Conservation (phyloP, 345 rosid species). For the Hypericum androsaemum region DNA sequence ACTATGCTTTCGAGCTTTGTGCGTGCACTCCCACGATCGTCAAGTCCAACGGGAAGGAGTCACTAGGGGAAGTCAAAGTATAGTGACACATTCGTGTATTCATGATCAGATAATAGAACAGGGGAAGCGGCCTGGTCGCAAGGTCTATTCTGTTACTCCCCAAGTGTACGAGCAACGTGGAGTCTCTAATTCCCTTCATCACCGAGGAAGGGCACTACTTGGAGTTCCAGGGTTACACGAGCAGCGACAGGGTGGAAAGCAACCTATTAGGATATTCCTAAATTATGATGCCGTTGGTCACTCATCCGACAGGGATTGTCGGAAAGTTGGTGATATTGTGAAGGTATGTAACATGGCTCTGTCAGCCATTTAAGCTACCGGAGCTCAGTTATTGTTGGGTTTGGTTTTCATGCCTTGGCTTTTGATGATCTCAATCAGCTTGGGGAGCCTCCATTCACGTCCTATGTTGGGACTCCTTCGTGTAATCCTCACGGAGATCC, state of each 20-base stretch:
- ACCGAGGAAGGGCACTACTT: constrained; percentile 70
- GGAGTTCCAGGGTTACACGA: constrained; percentile 24
- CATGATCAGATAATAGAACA: constrained; percentile 88
- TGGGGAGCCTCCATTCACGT: constrained; percentile 73
- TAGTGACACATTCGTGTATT: constrained; percentile 78
- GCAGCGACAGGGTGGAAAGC: constrained; percentile 48
- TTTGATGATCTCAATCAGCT: constrained; percentile 37
- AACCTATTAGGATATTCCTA: constrained; percentile 83
- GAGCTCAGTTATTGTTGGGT: neutral
- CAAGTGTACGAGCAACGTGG: constrained; percentile 63
- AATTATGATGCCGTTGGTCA: constrained; percentile 99
- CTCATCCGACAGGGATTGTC: constrained; percentile 83
- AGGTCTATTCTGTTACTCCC: constrained; percentile 76
- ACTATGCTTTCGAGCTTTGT: constrained; percentile 36
- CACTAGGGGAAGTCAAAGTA: constrained; percentile 32
- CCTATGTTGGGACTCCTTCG: constrained; percentile 42
- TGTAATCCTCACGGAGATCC: constrained; percentile 73
- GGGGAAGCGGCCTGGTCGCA: constrained; percentile 75
- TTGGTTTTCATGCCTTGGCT: constrained; percentile 14
- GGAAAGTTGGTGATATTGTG: constrained; percentile 68
- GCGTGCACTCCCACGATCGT: constrained; percentile 28
- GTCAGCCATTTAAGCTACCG: constrained; percentile 6
- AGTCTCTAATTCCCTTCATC: constrained; percentile 30
- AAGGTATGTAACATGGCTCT: constrained; percentile 46
- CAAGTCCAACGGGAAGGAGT: constrained; percentile 27